Conservation (phyloP, 1,139 yeast species). For the Hansenula sp. region DNA sequence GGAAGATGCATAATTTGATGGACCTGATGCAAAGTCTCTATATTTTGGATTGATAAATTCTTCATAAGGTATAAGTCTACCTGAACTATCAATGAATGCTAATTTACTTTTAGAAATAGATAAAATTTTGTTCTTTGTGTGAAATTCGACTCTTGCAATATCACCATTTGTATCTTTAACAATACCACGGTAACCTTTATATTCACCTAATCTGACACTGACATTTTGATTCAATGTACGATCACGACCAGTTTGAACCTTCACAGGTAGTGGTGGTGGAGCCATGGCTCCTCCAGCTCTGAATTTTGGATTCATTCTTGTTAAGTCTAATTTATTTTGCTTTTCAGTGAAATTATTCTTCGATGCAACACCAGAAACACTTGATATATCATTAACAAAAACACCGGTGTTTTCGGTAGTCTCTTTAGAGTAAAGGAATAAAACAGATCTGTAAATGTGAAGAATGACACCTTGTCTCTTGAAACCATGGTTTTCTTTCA, state of each 20-base stretch:
- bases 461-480: conserved; percentile 83
- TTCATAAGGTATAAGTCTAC: conserved; percentile 67
- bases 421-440: conserved; percentile 78
- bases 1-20: conserved; percentile 11
- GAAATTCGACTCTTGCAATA: conserved; percentile 87
- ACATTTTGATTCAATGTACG: conserved; percentile 79
- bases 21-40: conserved; percentile 23
- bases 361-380: conserved; percentile 79
- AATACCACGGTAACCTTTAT: conserved; percentile 92
- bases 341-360: conserved; percentile 42
- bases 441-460: conserved; percentile 75
- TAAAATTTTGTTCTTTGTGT: conserved; percentile 84
- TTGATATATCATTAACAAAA: conserved; percentile 71
- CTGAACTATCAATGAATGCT: conserved; percentile 65
- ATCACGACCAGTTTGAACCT: conserved; percentile 61
- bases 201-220: conserved; percentile 80
- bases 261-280: conserved; percentile 42
- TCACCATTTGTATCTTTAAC: conserved; percentile 92
- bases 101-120: conserved; percentile 78
- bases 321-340: conserved; percentile 42
- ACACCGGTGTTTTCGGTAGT: conserved; percentile 87
- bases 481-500: conserved; percentile 74
- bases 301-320: conserved; percentile 84
- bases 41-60: conserved; percentile 48
- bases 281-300: conserved; percentile 43